Evolutionary conservation across 177 flowering plant genomes (phyloP), one percentile per base, ranked within the genome.

Genomic region (Vitis hybrid): DNA sequence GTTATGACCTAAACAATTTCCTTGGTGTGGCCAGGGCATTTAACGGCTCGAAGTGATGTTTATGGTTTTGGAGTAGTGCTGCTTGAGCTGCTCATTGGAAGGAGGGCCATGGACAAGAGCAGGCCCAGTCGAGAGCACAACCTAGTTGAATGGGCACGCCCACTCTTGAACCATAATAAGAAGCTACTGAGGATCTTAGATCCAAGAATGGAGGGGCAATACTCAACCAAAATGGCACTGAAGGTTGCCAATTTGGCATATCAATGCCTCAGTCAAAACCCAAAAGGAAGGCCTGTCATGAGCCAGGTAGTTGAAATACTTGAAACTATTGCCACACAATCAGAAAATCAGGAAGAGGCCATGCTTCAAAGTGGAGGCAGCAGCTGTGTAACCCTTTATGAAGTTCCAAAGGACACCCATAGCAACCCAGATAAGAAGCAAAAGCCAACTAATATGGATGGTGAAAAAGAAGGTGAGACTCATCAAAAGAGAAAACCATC

Each of bases 31-130:
- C 11, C 85, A 93, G 97, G 97, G 34, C 95, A 91, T 80, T 81
- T 93, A 73, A 93, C 98, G 0, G 90, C 97, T 45, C 67, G 95
- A 66, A 87, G 98, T 59, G 97, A 93, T 78, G 91, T 91, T 49
- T 91, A 93, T 75, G 94, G 95, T n/a, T 93, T 87, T 73, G 96
- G 97, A 62, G 97, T 94, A 0, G 97, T 94, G 74, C 84, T 94
- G 48, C 96, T 91, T 56, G 98, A 94, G 87, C 73, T 91, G 87
- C 93, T 93, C n/a, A 83, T 90, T n/a, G 97, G 98, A 61, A 80
- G 90, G 71, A 87, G 83, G 75, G 94, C 94, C 48, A 68, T 91
- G 89, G 98, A 93, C 78, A 91, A 89, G 83, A 85, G 89, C 79
- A 79, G 92, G 71, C 93, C 95, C 12, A 85, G 91, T 73, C 80